Base-by-base conservation (phyloP, 1,139 yeast genomes). In the Sugiyamaella neomexicana region DNA sequence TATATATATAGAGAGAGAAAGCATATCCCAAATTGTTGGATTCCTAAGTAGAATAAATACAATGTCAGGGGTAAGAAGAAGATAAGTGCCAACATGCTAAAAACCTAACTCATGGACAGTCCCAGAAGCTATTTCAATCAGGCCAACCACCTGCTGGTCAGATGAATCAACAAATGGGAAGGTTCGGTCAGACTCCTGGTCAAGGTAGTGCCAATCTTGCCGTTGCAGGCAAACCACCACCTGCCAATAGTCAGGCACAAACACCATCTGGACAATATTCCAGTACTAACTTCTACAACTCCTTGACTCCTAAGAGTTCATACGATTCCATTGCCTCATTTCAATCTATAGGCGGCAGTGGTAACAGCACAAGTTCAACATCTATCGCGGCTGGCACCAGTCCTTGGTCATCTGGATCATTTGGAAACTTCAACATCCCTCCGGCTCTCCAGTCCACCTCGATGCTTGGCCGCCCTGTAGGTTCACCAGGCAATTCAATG, bases 301-400 rank as follows among this genome's bases (percentile, higher is more conserved):
- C 59, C 5, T 41, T 61, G 37, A 59, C 62, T 1, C 62, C 62
- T 15, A 59, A 60, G 43, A 54, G 56, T 36, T 61, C 64, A 4
- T 54, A 47, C 29, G 62, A 60, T 52, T 60, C 63, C 0, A 53
- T 60, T 29, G 59, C 55, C 17, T 47, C 51, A 5, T 50, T 52
- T 31, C 60, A 55, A 32, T 55, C 62, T 5, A 29, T 29, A 9
- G 42, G 38, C 10, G 40, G 50, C 42, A 47, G 54, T 13, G 50
- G 52, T 23, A 25, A 17, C 12, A 34, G 25, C 29, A 31, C 53
- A 12, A 25, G 25, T 32, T 32, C 53, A 17, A 20, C 46, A 23
- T 43, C 55, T 36, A 36, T 32, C 3, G 47, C 53, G 12, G 44
- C 23, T 12, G 55, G 50, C 8, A 20, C 44, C 15, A 34, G 45